Conservation (phyloP, 2,329 filamentous ascomycete species). For the Malbranchea cinnamomea region DNA sequence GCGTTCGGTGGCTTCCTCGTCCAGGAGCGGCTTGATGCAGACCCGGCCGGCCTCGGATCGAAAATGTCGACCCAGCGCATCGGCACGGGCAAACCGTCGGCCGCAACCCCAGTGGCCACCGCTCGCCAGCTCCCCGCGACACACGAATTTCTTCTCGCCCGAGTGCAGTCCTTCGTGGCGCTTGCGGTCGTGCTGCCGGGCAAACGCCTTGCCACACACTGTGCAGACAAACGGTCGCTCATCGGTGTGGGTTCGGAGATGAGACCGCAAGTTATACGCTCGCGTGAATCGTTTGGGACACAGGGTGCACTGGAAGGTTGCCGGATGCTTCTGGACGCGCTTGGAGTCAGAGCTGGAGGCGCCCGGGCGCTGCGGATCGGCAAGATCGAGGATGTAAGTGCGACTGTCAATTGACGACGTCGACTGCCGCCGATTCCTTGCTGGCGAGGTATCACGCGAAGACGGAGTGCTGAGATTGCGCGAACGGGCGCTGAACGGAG, state of each 20-base stretch:
- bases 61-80: constrained; percentile 89
- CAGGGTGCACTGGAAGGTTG: constrained; percentile 85
- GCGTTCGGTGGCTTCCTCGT: constrained; percentile 78
- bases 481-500: constrained; percentile 23
- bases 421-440: constrained; percentile 28
- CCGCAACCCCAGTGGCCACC: constrained; percentile 85
- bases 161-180: constrained; percentile 91
- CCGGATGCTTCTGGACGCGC: constrained; percentile 91
- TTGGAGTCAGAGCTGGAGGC: constrained; percentile 48
- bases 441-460: constrained; percentile 31
- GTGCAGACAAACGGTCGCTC: constrained; percentile 95
- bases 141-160: constrained; percentile 97
- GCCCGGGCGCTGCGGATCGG: constrained; percentile 70
- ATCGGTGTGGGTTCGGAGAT: constrained; percentile 90
- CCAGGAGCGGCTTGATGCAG: constrained; percentile 92
- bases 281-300: constrained; percentile 94
- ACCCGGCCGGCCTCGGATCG: constrained; percentile 87
- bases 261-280: constrained; percentile 90
- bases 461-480: constrained; percentile 24
- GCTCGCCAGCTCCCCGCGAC: constrained; percentile 74
- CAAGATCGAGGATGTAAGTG: constrained; percentile 77
- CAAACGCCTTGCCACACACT: constrained; percentile 93
- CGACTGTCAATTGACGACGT: constrained; percentile 40
- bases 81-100: constrained; percentile 81
- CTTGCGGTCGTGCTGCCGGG: constrained; percentile 92